Evolutionary conservation across 164 flowering plant species (phyloP).

Genomic region (Kalanchoe fedtschenkoi): DNA sequence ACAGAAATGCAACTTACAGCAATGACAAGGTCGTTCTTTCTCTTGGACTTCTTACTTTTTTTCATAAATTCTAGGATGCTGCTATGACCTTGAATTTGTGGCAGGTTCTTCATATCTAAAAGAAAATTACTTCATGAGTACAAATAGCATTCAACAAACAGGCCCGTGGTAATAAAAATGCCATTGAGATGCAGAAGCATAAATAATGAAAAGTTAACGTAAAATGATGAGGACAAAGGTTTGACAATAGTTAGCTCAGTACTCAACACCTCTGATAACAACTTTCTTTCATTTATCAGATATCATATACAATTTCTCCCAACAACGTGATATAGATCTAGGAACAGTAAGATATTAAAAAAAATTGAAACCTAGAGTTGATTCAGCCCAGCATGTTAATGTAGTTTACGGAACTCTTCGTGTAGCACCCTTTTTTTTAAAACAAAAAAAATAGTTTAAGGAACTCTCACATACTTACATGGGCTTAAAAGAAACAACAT

Average conservation of each 20-base stretch:
- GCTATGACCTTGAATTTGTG: conserved; percentile 67
- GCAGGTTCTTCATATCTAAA: conserved; percentile 66
- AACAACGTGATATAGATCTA: too few species aligned
- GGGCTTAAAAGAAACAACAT: not conserved
- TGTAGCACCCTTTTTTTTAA: too few species aligned
- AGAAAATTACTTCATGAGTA: conserved; percentile 12
- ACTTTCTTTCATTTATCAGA: too few species aligned
- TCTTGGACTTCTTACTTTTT: conserved; percentile 50
- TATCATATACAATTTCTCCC: too few species aligned
- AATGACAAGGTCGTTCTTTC: conserved; percentile 86
- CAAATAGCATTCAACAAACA: not conserved
- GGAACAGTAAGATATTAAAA: too few species aligned
- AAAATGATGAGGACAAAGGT: not conserved
- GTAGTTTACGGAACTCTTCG: too few species aligned
- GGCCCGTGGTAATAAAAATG: not conserved
- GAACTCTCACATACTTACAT: not conserved
- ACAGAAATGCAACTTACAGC: conserved; percentile 53
- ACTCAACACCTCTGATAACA: not conserved
- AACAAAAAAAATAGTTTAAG: not conserved
- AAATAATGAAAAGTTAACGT: not conserved
- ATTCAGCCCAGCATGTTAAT: too few species aligned
- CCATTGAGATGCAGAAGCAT: not conserved
- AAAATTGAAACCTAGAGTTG: too few species aligned
- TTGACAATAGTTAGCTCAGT: not conserved
- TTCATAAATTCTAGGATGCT: conserved; percentile 56